Conservation (phyloP, 371 early-diverging fungal genomes). For the Zopfochytrium polystomum region DNA sequence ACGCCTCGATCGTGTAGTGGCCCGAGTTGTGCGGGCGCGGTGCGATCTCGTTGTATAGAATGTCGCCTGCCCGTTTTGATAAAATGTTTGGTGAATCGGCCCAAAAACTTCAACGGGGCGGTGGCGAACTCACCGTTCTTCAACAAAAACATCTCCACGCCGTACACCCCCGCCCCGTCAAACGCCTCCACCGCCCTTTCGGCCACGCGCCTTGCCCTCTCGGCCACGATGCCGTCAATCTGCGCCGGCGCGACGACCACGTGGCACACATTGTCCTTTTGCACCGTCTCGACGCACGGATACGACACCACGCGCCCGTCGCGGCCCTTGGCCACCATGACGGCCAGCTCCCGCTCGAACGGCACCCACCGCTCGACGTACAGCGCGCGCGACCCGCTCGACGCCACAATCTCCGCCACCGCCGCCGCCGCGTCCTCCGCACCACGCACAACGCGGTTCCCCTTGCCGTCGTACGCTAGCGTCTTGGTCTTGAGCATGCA, state of each 20-base stretch:
- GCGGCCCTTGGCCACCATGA: constrained; percentile 88
- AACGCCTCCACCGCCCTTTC: constrained; percentile 75
- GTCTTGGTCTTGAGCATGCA: constrained; percentile 91
- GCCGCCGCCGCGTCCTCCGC: constrained; percentile 65
- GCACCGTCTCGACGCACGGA: constrained; percentile 93
- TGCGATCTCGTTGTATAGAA: constrained; percentile 93
- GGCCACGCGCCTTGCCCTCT: constrained; percentile 73
- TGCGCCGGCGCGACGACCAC: constrained; percentile 94
- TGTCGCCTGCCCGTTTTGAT: constrained; percentile 45
- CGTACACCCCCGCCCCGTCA: constrained; percentile 83
- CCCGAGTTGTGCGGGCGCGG: constrained; percentile 98
- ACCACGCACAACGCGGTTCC: constrained; percentile 76
- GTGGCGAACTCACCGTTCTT: constrained; percentile 58
- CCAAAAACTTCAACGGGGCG: not conserved
- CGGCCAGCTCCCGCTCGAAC: constrained; percentile 88
- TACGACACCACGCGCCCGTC: constrained; percentile 78
- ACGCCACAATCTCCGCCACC: constrained; percentile 44
- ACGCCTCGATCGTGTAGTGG: constrained; percentile 96
- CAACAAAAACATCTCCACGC: constrained; percentile 94
- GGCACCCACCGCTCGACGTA: constrained; percentile 94
- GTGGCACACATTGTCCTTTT: constrained; percentile 91
- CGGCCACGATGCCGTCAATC: constrained; percentile 70
- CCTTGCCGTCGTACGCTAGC: constrained; percentile 91
- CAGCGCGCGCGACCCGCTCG: constrained; percentile 52
- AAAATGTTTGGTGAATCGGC: constrained; percentile 2